Evolutionary conservation across 257 asterid species (phyloP), one percentile per base, ranked within the genome.

Genomic region (Anisodus tanguticus): DNA sequence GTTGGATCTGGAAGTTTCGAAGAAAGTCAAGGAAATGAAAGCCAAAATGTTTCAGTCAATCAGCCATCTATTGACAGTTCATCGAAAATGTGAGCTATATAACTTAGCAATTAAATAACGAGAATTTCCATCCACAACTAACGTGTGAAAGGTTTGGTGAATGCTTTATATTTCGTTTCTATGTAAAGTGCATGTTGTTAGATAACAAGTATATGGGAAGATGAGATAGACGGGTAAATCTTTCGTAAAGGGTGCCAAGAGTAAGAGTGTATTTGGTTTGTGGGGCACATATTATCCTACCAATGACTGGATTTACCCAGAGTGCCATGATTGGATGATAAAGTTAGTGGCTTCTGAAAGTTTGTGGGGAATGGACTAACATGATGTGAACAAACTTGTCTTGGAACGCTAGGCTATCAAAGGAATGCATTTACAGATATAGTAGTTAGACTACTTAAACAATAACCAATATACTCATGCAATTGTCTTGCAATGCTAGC

Each of bases 1-100:
- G 87, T 88, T 59, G 96, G 97, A 79, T 85, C 93, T 81, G 94
- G 88, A 81, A 88, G 88, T 86, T 89, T 87, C 37, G 92, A 91
- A 82, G 96, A 84, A 82, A 87, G 86, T 83, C 90, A 85, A 47
- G 89, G 87, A 83, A 74, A 85, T 54, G 43, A 31, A 31, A 31
- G 35, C 35, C 35, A 31, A 31, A 31, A 31, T 31, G 35, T 55
- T 59, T 41, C 85, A 19, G 51, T n/a, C 13, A 80, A 49, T 84
- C 88, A 84, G 83, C 88, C 86, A 45, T 83, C 86, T 9, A 57
- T 49, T 0, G 78, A 89, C 78, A 85, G 83, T 81, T 84, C 92
- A 66, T 85, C 91, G 9, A 84, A 91, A 82, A 82, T 66, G 94
- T 89, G 51, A 80, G 91, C 55, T 0, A 22, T 31, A 76, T 47